Evolutionary conservation across 129 eudicot genomes (phyloP), one percentile per base, ranked within the genome.

Genomic region (Dittrichia graveolens): DNA sequence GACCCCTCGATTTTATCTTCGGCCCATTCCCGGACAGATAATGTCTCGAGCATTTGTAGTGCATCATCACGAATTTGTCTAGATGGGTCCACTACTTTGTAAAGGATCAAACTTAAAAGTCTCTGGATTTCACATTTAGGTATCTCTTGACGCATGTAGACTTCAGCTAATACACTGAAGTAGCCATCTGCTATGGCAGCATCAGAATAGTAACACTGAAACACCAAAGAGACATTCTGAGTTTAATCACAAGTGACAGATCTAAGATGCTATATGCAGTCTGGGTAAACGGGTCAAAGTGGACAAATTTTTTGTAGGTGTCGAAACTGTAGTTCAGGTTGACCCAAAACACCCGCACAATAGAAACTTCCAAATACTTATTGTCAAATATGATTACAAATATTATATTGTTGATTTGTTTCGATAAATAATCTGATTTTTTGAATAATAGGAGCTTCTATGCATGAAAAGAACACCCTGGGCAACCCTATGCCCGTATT

Each of bases 161-260:
- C 99, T 77, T 94, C 99, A 35, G 99, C 99, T 58, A 94, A 87
- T 53, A 90, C 99, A 61, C 99, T 94, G 67, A 94, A 94, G 86
- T 94, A 94, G 58, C 99, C 99, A 74, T 94, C 99, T n/a, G 99
- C 96, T 80, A 94, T 94, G 42, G 94, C 94, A 60, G 97, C 96
- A 75, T 90, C 97, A 7, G 99, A 94, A 72, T 90, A 79, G 67
- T 94, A 94, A 83, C 99, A 94, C 99, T 90, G 96, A 48, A 75
- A 62, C 43, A 54, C 15, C 58, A 67, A 53, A 47, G 47, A 19
- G 10, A 45, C 24, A 13, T 8, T 1, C 12, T 49, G 15, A 49
- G 56, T 49, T 3, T 2, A 49, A 72, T 40, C 34, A 38, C 53
- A 43, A 59, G 38, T 39, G 16, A 61, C 34, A 61, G 67, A 43